Conservation (phyloP, 176 grass and related monocot species). For the Rhynchospora pubera region DNA sequence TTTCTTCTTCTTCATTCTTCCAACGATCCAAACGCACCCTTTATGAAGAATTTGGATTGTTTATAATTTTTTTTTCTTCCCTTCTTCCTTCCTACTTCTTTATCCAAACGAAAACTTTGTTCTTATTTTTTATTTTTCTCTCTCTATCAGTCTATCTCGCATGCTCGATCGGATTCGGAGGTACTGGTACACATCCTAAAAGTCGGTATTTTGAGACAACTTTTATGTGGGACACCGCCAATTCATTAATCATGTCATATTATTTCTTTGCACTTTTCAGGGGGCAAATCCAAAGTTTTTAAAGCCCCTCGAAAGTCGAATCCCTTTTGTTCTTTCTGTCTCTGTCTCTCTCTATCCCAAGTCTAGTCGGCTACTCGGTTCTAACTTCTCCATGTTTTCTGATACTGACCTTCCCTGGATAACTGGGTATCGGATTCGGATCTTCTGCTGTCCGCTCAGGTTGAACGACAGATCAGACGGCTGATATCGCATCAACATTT, state of each 20-base stretch:
- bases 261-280: background rate
- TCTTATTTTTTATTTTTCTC: too few species aligned
- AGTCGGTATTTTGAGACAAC: background rate
- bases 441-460: background rate
- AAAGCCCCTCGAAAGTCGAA: background rate
- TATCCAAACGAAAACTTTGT: too few species aligned
- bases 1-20: too few species aligned
- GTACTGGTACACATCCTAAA: background rate
- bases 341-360: background rate
- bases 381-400: background rate
- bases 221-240: background rate
- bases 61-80: too few species aligned
- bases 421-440: background rate
- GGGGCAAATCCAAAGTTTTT: background rate
- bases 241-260: background rate
- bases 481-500: background rate
- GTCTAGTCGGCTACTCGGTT: background rate
- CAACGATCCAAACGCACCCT: too few species aligned
- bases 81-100: too few species aligned
- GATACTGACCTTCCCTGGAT: background rate
- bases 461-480: background rate
- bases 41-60: too few species aligned
- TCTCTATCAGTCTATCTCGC: background rate
- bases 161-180: background rate
- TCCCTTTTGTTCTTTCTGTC: background rate